These are phyloP conservation scores for Cardiosporidium cionae DNA, from an alignment of 169 alveolate genomes.

Conservation along the genomic window DNA sequence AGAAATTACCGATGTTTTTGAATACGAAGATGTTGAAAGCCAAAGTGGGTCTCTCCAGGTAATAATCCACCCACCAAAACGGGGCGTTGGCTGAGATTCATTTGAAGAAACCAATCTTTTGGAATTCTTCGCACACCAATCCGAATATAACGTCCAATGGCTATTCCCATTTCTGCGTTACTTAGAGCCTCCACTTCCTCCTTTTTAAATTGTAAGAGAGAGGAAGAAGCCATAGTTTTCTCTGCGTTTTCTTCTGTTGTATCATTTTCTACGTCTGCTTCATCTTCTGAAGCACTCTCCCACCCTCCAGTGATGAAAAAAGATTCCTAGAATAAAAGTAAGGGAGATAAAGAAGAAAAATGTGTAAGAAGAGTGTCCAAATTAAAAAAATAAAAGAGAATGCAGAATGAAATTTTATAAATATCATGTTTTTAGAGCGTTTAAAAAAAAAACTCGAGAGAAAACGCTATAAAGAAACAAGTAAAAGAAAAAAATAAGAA, in stretches of 20 bases:
- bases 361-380: neutral
- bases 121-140: constrained; percentile 12
- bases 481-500: neutral
- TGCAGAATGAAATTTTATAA: no score
- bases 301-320: constrained; percentile 46
- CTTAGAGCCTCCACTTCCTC: neutral
- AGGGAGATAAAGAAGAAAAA: neutral
- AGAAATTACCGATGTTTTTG: constrained; percentile 56
- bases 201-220: no score
- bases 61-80: constrained; percentile 65
- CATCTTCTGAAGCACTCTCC: constrained; percentile 39
- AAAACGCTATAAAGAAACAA: no score
- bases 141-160: constrained; percentile 41
- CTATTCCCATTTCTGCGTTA: constrained; percentile 4
- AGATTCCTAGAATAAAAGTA: neutral
- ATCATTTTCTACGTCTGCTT: constrained; percentile 30
- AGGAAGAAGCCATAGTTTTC: no score
- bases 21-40: constrained; percentile 68
- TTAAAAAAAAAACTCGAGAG: no score
- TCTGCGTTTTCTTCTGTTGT: constrained; percentile 33
- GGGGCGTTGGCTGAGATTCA: constrained; percentile 10
- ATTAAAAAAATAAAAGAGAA: neutral
- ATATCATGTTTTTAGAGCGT: no score
- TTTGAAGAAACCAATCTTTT: constrained; percentile 3
- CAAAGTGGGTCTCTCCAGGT: constrained; percentile 66